Evolutionary conservation across 139 green algal species (phyloP).

Genomic region (Nannochloris sp.): DNA sequence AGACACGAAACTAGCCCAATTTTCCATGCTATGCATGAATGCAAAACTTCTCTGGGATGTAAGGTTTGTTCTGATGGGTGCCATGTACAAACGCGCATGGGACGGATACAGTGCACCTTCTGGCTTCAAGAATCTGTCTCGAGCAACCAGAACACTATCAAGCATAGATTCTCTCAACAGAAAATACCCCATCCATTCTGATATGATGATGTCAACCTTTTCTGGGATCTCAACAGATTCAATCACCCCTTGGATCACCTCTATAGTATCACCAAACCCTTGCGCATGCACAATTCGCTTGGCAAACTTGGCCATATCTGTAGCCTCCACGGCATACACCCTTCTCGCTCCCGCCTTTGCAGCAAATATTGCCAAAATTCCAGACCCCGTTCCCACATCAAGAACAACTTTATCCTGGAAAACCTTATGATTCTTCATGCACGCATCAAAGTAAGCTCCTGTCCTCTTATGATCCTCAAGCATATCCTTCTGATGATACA

Average conservation of each 20-base stretch:
- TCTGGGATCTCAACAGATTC: constrained; percentile 92
- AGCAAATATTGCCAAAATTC: constrained; percentile 94
- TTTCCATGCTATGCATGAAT: constrained; percentile 53
- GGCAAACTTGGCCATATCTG: constrained; percentile 80
- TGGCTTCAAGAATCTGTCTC: constrained; percentile 85
- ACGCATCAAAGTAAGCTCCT: constrained; percentile 79
- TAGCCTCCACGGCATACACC: constrained; percentile 96
- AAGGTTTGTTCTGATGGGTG: constrained; percentile 57
- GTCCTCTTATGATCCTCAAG: constrained; percentile 95
- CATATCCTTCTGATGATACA: constrained; percentile 99
- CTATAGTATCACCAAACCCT: constrained; percentile 62
- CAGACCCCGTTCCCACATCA: constrained; percentile 91
- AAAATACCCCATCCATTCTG: constrained; percentile 82
- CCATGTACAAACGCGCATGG: constrained; percentile 82
- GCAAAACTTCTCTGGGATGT: constrained; percentile 5
- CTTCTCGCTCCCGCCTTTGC: constrained; percentile 68
- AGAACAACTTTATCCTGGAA: constrained; percentile 81
- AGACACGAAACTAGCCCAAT: constrained; percentile 71
- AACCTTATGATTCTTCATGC: constrained; percentile 50
- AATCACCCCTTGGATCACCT: constrained; percentile 92
- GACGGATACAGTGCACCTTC: constrained; percentile 87
- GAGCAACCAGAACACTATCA: constrained; percentile 82
- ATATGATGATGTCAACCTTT: constrained; percentile 97
- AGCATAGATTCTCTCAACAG: constrained; percentile 93
- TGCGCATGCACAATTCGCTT: constrained; percentile 69